Percentiles rank a stretch among this genome's conserved stretches.
Conservation (phyloP, 2,329 filamentous ascomycete species). For the Paracamarosporium sp. region DNA sequence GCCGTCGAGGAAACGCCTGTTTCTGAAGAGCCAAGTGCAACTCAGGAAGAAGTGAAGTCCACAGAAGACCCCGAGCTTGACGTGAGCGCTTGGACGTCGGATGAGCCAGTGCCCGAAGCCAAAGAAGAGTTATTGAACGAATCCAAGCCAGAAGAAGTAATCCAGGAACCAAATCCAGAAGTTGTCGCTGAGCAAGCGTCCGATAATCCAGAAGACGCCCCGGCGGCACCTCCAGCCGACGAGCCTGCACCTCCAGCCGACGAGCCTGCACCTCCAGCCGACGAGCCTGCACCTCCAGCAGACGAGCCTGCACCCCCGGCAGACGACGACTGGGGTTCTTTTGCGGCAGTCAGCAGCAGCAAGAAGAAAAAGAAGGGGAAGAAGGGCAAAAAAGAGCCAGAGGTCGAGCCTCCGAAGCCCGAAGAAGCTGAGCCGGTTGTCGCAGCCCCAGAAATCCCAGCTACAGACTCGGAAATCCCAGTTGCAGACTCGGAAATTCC, state of each 20-base stretch:
- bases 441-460: slow-evolving; percentile 1
- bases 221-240: no score
- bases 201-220: no score
- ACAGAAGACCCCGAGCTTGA: slow-evolving; percentile 7
- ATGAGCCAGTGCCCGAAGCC: slow-evolving; percentile 1
- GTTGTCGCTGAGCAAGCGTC: not conserved
- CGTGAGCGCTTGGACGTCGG: not conserved
- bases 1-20: slow-evolving; percentile 10
- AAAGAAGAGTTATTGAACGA: not conserved
- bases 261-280: slow-evolving; percentile 2
- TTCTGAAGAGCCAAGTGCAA: slow-evolving; percentile 3
- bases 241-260: slow-evolving; percentile 3
- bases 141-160: not conserved
- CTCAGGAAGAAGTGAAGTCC: slow-evolving; percentile 16
- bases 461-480: not conserved
- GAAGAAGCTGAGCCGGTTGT: not conserved
- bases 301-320: slow-evolving; percentile 3
- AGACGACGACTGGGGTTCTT: slow-evolving; percentile 11
- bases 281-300: slow-evolving; percentile 4
- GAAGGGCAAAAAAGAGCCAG: slow-evolving; percentile 8
- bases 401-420: not conserved
- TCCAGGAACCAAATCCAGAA: not conserved
- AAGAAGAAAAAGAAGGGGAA: slow-evolving; percentile 10
- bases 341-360: not conserved
- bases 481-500: not conserved